These are phyloP conservation scores for Mortierella antarctica DNA, from an alignment of 192 early-diverging fungal genomes.

Conservation along the genomic window DNA sequence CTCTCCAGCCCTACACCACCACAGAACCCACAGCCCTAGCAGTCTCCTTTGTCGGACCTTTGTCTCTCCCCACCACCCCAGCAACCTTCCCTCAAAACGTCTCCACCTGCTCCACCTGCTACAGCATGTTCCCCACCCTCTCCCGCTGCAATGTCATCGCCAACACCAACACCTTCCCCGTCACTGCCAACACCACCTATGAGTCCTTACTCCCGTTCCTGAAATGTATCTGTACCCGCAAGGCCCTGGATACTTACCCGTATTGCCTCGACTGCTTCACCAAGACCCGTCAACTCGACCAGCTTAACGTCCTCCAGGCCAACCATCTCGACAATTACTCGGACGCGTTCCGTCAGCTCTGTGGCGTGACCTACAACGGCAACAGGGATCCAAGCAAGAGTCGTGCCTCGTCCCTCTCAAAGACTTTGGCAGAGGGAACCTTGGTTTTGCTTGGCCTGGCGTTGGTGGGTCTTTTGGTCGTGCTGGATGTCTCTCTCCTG, in stretches of 20 bases:
- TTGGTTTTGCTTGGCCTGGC: too few species aligned
- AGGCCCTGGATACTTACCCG: conserved; percentile 39
- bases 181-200: conserved; percentile 35
- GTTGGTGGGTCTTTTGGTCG: too few species aligned
- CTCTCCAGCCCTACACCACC: conserved; percentile 28
- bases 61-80: conserved; percentile 34
- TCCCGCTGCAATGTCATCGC: conserved; percentile 44
- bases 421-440: too few species aligned
- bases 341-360: conserved; percentile 41
- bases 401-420: too few species aligned
- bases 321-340: conserved; percentile 40
- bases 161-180: conserved; percentile 30
- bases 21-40: conserved; percentile 3
- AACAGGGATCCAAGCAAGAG: conserved; percentile 7
- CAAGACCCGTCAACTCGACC: conserved; percentile 29
- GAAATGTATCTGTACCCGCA: conserved; percentile 42
- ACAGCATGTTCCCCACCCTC: conserved; percentile 36
- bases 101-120: conserved; percentile 39
- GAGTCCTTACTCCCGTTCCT: conserved; percentile 24
- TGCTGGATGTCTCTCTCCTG: too few species aligned
- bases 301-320: conserved; percentile 38
- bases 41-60: background rate
- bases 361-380: conserved; percentile 37
- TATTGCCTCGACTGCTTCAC: conserved; percentile 45
- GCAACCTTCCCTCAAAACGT: conserved; percentile 46